Evolutionary conservation across 2,329 filamentous ascomycete genomes (phyloP), one percentile per base, ranked within the genome.

Genomic region (Colletotrichum gloeosporioides): DNA sequence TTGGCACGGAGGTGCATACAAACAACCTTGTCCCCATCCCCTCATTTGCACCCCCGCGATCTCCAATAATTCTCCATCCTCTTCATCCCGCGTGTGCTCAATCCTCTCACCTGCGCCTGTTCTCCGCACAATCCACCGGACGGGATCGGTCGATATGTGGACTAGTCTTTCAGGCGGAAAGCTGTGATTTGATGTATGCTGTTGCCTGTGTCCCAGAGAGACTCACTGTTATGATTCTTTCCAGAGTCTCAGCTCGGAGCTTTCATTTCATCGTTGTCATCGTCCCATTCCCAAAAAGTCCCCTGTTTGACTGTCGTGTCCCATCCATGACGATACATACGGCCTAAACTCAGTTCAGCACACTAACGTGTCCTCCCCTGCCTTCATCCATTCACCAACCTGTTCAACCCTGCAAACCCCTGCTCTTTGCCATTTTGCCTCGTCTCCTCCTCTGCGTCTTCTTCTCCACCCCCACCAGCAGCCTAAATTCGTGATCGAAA

Each of bases 11-110:
- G 44, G 34, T 8, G 25, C 55, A 49, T n/a, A 49, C 39, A 49
- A n/a, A 18, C 39, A n/a, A n/a, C 67, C 69, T 34, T 16, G 36
- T 25, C 36, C 61, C 34, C 62, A 57, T 44, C 64, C 63, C 72
- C 68, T 76, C 69, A 63, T 69, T 61, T 66, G 59, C 62, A 66
- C 62, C 73, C 69, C 69, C 70, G 70, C 69, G 73, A 73, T 76
- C 73, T 66, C 69, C 64, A 73, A 73, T 34, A 22, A 55, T 57
- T 76, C 73, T 64, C 73, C 63, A 76, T 74, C 39, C 22, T 70
- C 25, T n/a, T 31, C 71, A 34, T 53, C 5, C 29, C 32, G 12
- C 39, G 22, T 71, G 27, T 29, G 22, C 44, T 53, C 44, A 53
- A 22, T 53, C 44, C 16, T 68, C 34, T 55, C 16, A 67, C 62